These are phyloP conservation scores for Ceraceosorus bombacis DNA, from an alignment of 1,284 basidiomycete species.

Conservation along the genomic window DNA sequence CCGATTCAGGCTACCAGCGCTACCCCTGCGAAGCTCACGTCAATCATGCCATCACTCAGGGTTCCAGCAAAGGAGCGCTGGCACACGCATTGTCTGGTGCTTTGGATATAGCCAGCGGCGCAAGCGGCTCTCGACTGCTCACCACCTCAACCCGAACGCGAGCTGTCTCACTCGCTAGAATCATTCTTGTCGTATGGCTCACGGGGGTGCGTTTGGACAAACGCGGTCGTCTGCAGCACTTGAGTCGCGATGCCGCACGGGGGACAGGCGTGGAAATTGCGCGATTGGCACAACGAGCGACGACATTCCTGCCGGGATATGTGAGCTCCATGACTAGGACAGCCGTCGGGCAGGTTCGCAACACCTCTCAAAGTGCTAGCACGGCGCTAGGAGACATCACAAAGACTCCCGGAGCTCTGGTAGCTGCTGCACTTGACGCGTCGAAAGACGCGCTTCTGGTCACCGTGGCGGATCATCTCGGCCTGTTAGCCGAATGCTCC, in stretches of 20 bases:
- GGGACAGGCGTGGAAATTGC: neutral
- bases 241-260: neutral
- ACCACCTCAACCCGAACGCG: neutral
- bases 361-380: neutral
- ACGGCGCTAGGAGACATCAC: neutral
- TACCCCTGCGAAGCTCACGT: constrained; percentile 4
- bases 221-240: neutral
- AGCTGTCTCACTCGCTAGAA: constrained; percentile 2
- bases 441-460: neutral
- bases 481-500: too few species aligned
- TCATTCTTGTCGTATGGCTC: constrained; percentile 8
- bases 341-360: neutral
- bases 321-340: constrained; percentile 3
- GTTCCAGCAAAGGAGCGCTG: neutral
- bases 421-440: neutral
- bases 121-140: neutral
- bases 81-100: constrained; percentile 11
- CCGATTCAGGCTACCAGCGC: neutral
- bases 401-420: neutral
- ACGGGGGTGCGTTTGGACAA: neutral
- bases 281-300: constrained; percentile 2
- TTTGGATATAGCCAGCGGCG: constrained; percentile 6
- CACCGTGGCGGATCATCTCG: too few species aligned
- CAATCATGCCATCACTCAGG: neutral
- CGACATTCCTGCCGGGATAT: constrained; percentile 3